Evolutionary conservation across 768 basidiomycete genomes (phyloP).

Genomic region (Tylopilus sp.): DNA sequence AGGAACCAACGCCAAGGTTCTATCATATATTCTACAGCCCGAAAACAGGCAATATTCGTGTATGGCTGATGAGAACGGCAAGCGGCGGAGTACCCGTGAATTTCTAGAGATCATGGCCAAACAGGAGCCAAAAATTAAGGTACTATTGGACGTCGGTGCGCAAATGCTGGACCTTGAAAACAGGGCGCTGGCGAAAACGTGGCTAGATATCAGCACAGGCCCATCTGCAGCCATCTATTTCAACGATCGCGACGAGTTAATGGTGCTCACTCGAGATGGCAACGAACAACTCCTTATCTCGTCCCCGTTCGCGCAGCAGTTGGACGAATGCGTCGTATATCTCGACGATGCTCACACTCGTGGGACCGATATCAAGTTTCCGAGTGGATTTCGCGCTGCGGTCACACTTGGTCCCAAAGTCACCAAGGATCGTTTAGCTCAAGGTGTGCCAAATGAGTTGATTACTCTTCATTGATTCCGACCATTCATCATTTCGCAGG

Average conservation of each 20-base stretch:
- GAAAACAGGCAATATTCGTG: conserved; percentile 19
- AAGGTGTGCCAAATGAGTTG: conserved; percentile 23
- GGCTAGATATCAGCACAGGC: conserved; percentile 32
- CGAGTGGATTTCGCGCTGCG: conserved; percentile 31
- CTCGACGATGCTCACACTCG: conserved; percentile 41
- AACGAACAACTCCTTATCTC: conserved; percentile 26
- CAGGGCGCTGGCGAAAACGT: conserved; percentile 34
- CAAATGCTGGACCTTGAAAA: conserved; percentile 53
- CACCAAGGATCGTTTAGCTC: conserved; percentile 35
- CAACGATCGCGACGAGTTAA: conserved; percentile 19
- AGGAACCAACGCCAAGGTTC: no score
- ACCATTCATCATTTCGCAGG: conserved; percentile 11
- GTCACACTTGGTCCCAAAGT: conserved; percentile 38
- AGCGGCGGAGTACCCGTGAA: conserved; percentile 10
- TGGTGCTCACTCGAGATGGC: conserved; percentile 11
- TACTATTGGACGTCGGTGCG: conserved; percentile 54
- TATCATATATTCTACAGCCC: conserved; percentile 29
- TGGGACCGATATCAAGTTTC: conserved; percentile 39
- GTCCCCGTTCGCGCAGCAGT: no score
- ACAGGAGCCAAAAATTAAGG: conserved; percentile 37
- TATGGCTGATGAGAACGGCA: conserved; percentile 7
- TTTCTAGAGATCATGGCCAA: conserved; percentile 31
- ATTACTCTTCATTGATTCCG: not conserved
- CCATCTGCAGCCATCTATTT: conserved; percentile 38
- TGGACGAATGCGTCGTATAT: conserved; percentile 34